These are phyloP conservation scores for Leucocoprinus leucothites DNA, from an alignment of 768 basidiomycete species.

Conservation along the genomic window DNA sequence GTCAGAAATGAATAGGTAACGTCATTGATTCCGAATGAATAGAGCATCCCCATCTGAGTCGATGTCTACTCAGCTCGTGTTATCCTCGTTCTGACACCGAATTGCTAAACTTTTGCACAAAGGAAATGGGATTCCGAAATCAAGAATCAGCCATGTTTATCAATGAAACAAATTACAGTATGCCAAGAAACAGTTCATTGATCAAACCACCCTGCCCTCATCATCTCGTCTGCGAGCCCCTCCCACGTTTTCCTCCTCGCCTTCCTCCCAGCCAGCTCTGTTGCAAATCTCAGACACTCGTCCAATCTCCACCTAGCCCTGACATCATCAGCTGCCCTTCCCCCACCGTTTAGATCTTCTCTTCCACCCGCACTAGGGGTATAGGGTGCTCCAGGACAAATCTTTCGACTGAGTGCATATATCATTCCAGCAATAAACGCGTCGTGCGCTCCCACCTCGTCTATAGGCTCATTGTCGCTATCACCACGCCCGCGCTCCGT, in stretches of 20 bases:
- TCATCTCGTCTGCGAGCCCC: constrained; percentile 73
- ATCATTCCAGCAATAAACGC: constrained; percentile 90
- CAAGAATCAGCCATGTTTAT: neutral
- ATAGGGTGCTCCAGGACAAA: constrained; percentile 77
- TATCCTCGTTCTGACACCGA: neutral
- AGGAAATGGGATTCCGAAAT: neutral
- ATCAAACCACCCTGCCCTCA: constrained; percentile 74
- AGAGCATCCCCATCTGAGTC: too few species aligned
- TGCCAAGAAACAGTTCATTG: too few species aligned
- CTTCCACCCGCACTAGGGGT: constrained; percentile 47
- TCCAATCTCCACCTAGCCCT: constrained; percentile 72
- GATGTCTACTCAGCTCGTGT: neutral
- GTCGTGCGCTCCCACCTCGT: constrained; percentile 77
- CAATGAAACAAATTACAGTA: too few species aligned
- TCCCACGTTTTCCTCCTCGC: constrained; percentile 60
- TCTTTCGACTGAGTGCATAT: constrained; percentile 67
- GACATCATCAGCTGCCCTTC: constrained; percentile 32
- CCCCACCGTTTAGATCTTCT: constrained; percentile 25
- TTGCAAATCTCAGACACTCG: constrained; percentile 85
- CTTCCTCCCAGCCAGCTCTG: constrained; percentile 77
- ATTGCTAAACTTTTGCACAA: neutral
- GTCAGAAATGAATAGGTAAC: too few species aligned
- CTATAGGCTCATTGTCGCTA: constrained; percentile 40
- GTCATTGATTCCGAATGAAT: too few species aligned
- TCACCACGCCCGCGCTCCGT: constrained; percentile 44